These are phyloP conservation scores for Xylaria sp. DNA, from an alignment of 2,329 filamentous ascomycete genomes.

Conservation along the genomic window DNA sequence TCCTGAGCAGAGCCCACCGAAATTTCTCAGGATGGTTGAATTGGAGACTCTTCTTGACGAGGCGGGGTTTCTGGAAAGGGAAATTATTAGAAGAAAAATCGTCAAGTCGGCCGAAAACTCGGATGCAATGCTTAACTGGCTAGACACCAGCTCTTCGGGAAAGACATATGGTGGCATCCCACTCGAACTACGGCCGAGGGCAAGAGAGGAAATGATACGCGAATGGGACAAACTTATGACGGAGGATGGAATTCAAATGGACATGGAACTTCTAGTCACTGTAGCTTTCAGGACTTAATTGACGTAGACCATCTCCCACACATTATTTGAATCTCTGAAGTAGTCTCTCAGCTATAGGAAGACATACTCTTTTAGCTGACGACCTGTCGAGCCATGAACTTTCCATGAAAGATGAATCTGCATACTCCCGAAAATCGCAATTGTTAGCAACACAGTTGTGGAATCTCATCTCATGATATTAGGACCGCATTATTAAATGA, in stretches of 20 bases:
- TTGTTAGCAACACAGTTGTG: neutral
- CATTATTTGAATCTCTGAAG: neutral
- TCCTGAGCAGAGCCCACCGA: conserved; percentile 39
- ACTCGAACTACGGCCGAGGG: conserved; percentile 42
- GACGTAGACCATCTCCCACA: neutral
- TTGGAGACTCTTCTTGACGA: conserved; percentile 40
- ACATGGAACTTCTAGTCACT: conserved; percentile 46
- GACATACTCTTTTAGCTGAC: neutral
- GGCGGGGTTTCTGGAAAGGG: conserved; percentile 36
- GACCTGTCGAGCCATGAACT: neutral
- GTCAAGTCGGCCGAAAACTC: conserved; percentile 39
- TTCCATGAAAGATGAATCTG: neutral
- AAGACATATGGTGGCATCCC: conserved; percentile 49
- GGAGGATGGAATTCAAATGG: conserved; percentile 46
- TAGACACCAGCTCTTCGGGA: conserved; percentile 49
- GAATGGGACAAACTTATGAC: conserved; percentile 47
- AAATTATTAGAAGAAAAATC: conserved; percentile 43
- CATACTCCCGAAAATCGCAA: neutral
- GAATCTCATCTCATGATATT: no score
- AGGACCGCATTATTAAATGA: no score
- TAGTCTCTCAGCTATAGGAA: neutral
- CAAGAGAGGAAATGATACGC: conserved; percentile 46
- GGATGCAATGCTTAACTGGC: conserved; percentile 47
- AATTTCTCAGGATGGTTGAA: conserved; percentile 42
- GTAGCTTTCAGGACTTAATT: conserved; percentile 32